Conservation (phyloP, 805 yeast species). For the Yamadazyma scolyti region DNA sequence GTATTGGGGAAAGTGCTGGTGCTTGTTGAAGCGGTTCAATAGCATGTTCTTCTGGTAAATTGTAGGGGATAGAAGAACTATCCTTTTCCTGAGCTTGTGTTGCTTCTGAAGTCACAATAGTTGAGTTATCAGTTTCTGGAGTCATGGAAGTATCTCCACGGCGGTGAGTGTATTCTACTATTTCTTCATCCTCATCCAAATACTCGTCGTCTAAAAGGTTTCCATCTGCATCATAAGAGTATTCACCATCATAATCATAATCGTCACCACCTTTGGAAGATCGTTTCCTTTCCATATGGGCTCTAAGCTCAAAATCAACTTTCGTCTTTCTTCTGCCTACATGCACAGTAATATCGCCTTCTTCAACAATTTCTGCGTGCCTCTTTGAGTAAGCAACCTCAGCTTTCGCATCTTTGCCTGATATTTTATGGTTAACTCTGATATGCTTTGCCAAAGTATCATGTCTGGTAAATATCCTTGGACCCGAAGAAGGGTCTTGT, state of each 20-base stretch:
- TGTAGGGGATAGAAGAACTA: too few relatives aligned
- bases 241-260: constrained; percentile 10
- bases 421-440: constrained; percentile 42
- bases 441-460: constrained; percentile 94
- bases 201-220: constrained; percentile 7
- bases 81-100: too few relatives aligned
- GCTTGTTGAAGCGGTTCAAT: too few relatives aligned
- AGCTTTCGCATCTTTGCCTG: constrained; percentile 45
- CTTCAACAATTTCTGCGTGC: constrained; percentile 46
- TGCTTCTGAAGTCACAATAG: not conserved
- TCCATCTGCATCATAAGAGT: constrained; percentile 7
- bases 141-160: constrained; percentile 1
- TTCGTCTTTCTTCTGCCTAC: constrained; percentile 44
- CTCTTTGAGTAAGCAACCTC: constrained; percentile 44
- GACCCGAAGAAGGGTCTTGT: constrained; percentile 49
- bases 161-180: constrained; percentile 4
- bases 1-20: too few relatives aligned
- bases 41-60: too few relatives aligned
- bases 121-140: constrained; percentile 1
- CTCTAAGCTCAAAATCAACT: constrained; percentile 43
- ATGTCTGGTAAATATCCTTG: constrained; percentile 85
- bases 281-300: constrained; percentile 39
- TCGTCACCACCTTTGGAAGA: constrained; percentile 12
- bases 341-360: constrained; percentile 44
- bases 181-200: constrained; percentile 8